Evolutionary conservation across 2,329 filamentous ascomycete species (phyloP), one percentile per base, ranked within the genome.

Genomic region (Exophiala aquamarina): DNA sequence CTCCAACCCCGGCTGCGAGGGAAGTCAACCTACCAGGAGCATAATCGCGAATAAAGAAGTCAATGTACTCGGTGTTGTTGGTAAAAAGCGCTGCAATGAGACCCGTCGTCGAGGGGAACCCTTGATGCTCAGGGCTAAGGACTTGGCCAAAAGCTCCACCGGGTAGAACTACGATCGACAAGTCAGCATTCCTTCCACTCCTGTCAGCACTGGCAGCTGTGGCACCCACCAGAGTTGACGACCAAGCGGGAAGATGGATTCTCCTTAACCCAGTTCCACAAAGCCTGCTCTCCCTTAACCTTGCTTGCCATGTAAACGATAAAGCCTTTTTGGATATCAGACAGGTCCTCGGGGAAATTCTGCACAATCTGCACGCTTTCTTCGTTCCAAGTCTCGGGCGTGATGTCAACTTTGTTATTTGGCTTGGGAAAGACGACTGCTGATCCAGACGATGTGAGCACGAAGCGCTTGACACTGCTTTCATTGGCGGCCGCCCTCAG

Each of bases 261-360:
- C 34, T 73, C 66, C 33, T 67, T 56, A 17, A 74, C 57, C 56
- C 64, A 72, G 15, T 67, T 63, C 70, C 71, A 73, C 4, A 67
- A 26, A 1, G 60, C 64, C 44, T 64, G 58, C 38, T 74, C 70
- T 0, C 59, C 59, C 20, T 65, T 61, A 1, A 62, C 51, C 44
- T 74, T 74, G 47, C 69, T 70, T 0, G 70, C 68, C 0, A 50
- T 52, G 40, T 74, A 73, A 1, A 67, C 63, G 4, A 43, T 8
- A 2, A 43, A 52, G 0, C 42, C 43, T 14, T 60, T 42, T 0
- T 45, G 54, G 4, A 20, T 9, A 2, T 63, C 58, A 6, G 23
- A 26, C 0, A 52, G 54, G 18, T 68, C 69, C 0, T 66, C 67
- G 2, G 63, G 66, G 1, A 63, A 63, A 3, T 58, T 58, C 61